Evolutionary conservation across 2,329 filamentous ascomycete species (phyloP).

Genomic region (Incumbomyces lentus): DNA sequence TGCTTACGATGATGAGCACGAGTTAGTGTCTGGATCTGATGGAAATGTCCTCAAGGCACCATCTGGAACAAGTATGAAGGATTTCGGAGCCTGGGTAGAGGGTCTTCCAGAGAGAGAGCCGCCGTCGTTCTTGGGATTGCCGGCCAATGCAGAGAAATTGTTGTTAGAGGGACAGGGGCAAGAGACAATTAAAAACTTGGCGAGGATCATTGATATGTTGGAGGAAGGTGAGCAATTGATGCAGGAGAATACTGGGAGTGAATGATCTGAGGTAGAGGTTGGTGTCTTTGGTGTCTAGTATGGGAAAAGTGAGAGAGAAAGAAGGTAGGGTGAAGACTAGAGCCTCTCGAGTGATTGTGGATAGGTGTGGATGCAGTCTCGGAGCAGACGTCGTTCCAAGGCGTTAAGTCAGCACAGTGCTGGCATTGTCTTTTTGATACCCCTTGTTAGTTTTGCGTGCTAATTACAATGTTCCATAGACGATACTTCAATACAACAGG

Average conservation of each 20-base stretch:
- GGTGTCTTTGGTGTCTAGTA: too few species aligned
- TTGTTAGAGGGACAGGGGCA: slow-evolving; percentile 78
- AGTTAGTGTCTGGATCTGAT: slow-evolving; percentile 62
- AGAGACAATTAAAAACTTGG: slow-evolving; percentile 73
- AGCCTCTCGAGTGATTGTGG: too few species aligned
- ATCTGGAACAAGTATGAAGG: slow-evolving; percentile 66
- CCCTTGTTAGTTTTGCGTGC: slow-evolving; percentile 1
- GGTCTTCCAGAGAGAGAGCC: slow-evolving; percentile 88
- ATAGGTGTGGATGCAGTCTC: too few species aligned
- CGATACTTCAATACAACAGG: slow-evolving; percentile 6
- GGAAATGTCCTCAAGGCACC: slow-evolving; percentile 62
- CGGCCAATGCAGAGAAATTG: slow-evolving; percentile 92
- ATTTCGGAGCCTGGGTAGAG: slow-evolving; percentile 88
- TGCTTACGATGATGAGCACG: slow-evolving; percentile 87
- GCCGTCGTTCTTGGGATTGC: slow-evolving; percentile 85
- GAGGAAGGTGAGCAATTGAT: slow-evolving; percentile 91
- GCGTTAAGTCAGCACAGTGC: background rate
- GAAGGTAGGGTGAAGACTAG: too few species aligned
- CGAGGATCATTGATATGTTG: slow-evolving; percentile 73
- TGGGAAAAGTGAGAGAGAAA: too few species aligned
- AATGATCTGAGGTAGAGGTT: background rate
- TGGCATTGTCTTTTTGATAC: slow-evolving; percentile 8
- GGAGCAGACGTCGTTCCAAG: too few species aligned
- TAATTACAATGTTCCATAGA: slow-evolving; percentile 1
- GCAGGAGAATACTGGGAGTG: slow-evolving; percentile 44